Percentiles rank a stretch among this genome's conserved stretches.
These are phyloP conservation scores for Fagus sylvatica DNA, from an alignment of 306 rosid genomes.

Conservation along the genomic window DNA sequence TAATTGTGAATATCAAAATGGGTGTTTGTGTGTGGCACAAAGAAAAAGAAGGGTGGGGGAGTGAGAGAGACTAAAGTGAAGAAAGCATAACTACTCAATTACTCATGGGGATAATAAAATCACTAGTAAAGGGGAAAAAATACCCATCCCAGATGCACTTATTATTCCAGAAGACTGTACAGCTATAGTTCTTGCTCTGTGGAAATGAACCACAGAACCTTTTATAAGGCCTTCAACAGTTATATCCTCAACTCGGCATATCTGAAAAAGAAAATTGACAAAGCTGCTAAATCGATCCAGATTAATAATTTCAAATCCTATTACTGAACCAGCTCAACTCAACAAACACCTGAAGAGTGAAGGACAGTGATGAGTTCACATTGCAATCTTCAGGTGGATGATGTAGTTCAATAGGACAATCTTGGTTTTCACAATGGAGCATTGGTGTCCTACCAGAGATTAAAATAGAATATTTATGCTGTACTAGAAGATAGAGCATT, in stretches of 20 bases:
- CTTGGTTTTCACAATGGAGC: conserved; percentile 69
- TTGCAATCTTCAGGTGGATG: conserved; percentile 99
- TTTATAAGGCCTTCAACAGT: conserved; percentile 83
- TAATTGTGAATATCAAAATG: not conserved
- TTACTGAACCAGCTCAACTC: conserved; percentile 18
- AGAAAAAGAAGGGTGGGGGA: too few species aligned
- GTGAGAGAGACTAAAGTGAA: not conserved
- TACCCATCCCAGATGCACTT: conserved; percentile 96
- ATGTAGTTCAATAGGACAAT: conserved; percentile 78
- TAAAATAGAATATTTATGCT: conserved; percentile 26
- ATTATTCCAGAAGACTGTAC: conserved; percentile 77
- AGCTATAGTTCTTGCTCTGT: conserved; percentile 86
- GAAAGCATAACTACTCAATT: not conserved
- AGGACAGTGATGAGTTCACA: conserved; percentile 88
- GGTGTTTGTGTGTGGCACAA: too few species aligned
- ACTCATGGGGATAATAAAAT: conserved; percentile 15
- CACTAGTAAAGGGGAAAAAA: conserved; percentile 12
- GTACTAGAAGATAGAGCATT: conserved; percentile 11
- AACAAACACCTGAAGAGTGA: conserved; percentile 83
- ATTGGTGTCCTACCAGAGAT: conserved; percentile 71
- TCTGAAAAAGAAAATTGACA: conserved; percentile 51
- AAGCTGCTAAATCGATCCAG: conserved; percentile 21
- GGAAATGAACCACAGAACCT: conserved; percentile 97
- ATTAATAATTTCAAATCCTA: conserved; percentile 18
- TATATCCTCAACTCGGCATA: conserved; percentile 94